Evolutionary conservation across 2,329 filamentous ascomycete genomes (phyloP).

Genomic region (Didymella segeticola): DNA sequence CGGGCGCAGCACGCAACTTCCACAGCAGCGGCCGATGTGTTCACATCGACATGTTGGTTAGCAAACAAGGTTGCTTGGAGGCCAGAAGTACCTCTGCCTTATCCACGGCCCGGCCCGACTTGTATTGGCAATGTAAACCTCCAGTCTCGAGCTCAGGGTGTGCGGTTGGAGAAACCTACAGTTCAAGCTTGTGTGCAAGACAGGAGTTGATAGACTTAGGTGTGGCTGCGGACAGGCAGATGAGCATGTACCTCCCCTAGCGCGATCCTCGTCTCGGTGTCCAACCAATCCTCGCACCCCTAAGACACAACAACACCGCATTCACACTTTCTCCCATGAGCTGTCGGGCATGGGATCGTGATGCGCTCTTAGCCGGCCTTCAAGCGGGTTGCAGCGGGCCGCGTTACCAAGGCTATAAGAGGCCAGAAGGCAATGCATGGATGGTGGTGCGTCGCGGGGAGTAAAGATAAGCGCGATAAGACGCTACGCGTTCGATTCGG

Average conservation of each 20-base stretch:
- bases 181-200: too few species aligned
- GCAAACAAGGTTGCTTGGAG: too few species aligned
- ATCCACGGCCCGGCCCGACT: too few species aligned
- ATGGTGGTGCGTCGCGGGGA: not conserved
- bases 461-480: conserved; percentile 14
- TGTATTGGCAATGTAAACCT: too few species aligned
- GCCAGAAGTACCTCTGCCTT: too few species aligned
- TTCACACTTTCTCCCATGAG: not conserved
- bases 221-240: too few species aligned
- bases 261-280: not conserved
- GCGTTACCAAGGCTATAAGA: not conserved
- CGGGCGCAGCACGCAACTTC: too few species aligned
- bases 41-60: too few species aligned
- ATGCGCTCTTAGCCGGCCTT: conserved; percentile 7
- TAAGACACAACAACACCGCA: not conserved
- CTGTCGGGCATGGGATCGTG: not conserved
- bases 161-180: too few species aligned
- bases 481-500: conserved; percentile 3
- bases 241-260: not conserved
- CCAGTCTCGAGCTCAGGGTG: too few species aligned
- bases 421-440: not conserved
- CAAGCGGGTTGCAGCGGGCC: conserved; percentile 6
- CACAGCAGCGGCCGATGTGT: too few species aligned
- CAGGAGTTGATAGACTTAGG: too few species aligned
- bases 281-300: not conserved